A percentile compares a stretch with the other conserved stretches of the same genome.
Evolutionary conservation across 345 rosid genomes (phyloP).

Genomic region (Salix exigua): DNA sequence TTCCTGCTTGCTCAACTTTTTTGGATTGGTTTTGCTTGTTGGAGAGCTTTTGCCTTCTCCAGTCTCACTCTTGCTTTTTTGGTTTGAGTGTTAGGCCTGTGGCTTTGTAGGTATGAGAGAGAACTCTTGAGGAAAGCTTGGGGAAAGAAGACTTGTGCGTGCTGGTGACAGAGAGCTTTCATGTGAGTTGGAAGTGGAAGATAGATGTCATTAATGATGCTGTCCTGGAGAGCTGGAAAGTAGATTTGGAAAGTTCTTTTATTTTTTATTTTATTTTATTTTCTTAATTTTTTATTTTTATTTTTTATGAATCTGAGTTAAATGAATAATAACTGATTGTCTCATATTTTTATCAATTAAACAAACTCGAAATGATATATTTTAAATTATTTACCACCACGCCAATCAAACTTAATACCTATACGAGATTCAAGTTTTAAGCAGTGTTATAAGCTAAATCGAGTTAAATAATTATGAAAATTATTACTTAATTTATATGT

Average conservation of each 20-base stretch:
- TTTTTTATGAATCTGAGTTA: too few species aligned
- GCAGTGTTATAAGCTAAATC: too few species aligned
- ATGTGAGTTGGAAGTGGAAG: constrained; percentile 39
- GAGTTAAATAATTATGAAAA: too few species aligned
- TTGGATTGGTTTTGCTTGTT: not conserved
- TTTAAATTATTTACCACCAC: too few species aligned
- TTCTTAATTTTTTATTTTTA: too few species aligned
- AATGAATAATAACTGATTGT: too few species aligned
- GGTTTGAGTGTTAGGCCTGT: not conserved
- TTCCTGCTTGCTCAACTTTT: not conserved
- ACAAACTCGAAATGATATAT: too few species aligned
- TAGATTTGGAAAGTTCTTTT: not conserved
- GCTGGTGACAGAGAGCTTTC: constrained; percentile 56
- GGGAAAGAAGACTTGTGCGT: not conserved
- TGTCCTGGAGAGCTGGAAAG: not conserved
- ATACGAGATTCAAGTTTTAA: too few species aligned
- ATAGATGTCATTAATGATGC: constrained; percentile 19
- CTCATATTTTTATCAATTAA: too few species aligned
- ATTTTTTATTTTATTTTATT: not conserved
- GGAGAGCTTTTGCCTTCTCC: not conserved
- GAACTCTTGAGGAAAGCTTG: constrained; percentile 6
- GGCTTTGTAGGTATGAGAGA: not conserved
- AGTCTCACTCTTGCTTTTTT: not conserved
- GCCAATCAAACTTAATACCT: too few species aligned
- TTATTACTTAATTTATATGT: too few species aligned